Conservation (phyloP, 495 filamentous ascomycete genomes). For the Neurospora cerealis region DNA sequence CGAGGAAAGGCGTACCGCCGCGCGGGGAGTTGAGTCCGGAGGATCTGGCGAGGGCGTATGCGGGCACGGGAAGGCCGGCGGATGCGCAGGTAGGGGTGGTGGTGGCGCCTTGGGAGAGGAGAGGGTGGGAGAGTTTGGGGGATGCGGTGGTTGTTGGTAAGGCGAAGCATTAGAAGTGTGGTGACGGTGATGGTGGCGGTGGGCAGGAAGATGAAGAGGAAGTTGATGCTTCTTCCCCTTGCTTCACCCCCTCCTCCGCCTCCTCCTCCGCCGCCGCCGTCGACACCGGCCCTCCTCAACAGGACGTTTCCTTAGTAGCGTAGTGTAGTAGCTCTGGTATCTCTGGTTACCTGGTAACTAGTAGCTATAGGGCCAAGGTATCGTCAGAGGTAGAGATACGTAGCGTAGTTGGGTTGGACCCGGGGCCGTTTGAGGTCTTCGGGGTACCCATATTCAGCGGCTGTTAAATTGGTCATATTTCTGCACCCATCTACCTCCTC, state of each 20-base stretch:
- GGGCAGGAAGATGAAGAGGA: background rate
- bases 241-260: background rate
- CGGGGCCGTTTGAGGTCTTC: background rate
- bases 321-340: background rate
- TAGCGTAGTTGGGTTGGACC: background rate
- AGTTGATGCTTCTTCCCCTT: background rate
- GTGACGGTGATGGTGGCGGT: background rate
- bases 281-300: background rate
- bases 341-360: too few relatives aligned
- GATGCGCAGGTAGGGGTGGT: slow-evolving; percentile 75
- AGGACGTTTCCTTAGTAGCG: background rate
- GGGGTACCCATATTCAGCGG: background rate
- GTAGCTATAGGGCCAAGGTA: background rate
- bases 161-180: background rate
- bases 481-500: too few relatives aligned
- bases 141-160: slow-evolving; percentile 10
- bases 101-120: slow-evolving; percentile 65
- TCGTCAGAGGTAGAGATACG: background rate
- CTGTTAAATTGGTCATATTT: background rate
- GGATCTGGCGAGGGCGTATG: slow-evolving; percentile 65
- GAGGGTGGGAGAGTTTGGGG: slow-evolving; percentile 49
- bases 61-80: slow-evolving; percentile 56
- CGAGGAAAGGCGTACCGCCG: slow-evolving; percentile 61
- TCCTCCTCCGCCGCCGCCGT: background rate
- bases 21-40: slow-evolving; percentile 53